These are phyloP conservation scores for Ustilago trichophora DNA, from an alignment of 1,284 basidiomycete genomes.

Conservation along the genomic window DNA sequence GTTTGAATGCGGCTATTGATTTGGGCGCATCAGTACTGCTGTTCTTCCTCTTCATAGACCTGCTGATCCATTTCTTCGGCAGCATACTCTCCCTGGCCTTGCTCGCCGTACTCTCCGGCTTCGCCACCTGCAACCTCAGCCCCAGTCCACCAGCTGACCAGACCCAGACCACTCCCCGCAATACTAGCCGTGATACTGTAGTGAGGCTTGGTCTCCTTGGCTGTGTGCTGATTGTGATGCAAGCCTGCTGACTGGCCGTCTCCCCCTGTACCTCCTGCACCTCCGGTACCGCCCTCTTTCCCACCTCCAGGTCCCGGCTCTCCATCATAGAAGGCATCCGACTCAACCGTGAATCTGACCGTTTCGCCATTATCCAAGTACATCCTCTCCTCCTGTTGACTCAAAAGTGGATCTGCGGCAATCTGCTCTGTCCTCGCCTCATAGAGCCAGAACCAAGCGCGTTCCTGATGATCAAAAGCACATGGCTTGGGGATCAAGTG, in stretches of 20 bases:
- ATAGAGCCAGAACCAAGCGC: constrained; percentile 68
- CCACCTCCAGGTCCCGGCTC: constrained; percentile 77
- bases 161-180: constrained; percentile 84
- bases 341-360: constrained; percentile 86
- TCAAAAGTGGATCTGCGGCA: constrained; percentile 42
- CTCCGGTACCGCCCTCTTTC: constrained; percentile 11
- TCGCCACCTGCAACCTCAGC: constrained; percentile 62
- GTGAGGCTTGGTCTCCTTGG: constrained; percentile 35
- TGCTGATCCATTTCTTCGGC: constrained; percentile 2
- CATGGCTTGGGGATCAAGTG: constrained; percentile 76
- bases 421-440: constrained; percentile 62
- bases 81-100: constrained; percentile 3
- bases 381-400: constrained; percentile 74
- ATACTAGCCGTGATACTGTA: constrained; percentile 72
- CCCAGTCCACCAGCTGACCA: constrained; percentile 71
- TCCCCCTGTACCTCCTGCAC: constrained; percentile 3
- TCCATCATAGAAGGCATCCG: constrained; percentile 87
- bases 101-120: constrained; percentile 2
- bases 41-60: background rate
- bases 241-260: background rate
- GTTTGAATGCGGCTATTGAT: background rate
- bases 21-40: background rate
- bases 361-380: constrained; percentile 85
- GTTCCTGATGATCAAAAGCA: constrained; percentile 72
- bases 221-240: constrained; percentile 32